phyloP scores from a whole-genome alignment of 2,329 filamentous ascomycete species.

The Aureobasidium sp. region DNA sequence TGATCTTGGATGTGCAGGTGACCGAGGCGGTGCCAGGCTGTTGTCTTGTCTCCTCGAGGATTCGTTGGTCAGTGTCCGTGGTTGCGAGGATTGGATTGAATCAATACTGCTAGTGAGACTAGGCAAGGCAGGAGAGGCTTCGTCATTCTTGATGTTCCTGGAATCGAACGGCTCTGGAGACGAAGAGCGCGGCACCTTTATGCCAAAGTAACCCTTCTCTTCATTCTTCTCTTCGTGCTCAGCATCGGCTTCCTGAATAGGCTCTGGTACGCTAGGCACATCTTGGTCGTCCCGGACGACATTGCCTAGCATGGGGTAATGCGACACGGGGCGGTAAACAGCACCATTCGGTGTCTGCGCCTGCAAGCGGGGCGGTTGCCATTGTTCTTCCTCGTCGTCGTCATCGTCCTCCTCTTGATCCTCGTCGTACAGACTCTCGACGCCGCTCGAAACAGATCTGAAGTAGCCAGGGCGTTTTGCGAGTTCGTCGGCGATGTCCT shows the following conservation, averaged over 20 bases:
- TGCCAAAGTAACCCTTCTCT: conserved; percentile 34
- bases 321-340: conserved; percentile 27
- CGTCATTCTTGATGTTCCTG: conserved; percentile 31
- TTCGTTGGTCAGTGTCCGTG: conserved; percentile 33
- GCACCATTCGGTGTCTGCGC: conserved; percentile 21
- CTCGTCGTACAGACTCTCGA: conserved; percentile 42
- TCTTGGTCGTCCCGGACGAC: background rate
- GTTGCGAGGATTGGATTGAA: conserved; percentile 29
- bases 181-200: conserved; percentile 32
- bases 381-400: conserved; percentile 22
- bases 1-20: conserved; percentile 33
- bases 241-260: background rate
- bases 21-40: conserved; percentile 24
- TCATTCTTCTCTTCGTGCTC: conserved; percentile 18
- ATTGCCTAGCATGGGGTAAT: conserved; percentile 25
- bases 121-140: conserved; percentile 34
- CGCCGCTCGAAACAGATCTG: conserved; percentile 54
- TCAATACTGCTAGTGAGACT: conserved; percentile 28
- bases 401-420: conserved; percentile 29
- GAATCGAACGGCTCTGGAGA: conserved; percentile 38
- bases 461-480: conserved; percentile 72
- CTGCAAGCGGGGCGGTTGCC: background rate
- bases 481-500: conserved; percentile 74
- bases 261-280: background rate
- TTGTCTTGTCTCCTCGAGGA: conserved; percentile 26